Evolutionary conservation across 495 filamentous ascomycete genomes (phyloP), one percentile per base, ranked within the genome.

Genomic region (Podospora appendiculata): DNA sequence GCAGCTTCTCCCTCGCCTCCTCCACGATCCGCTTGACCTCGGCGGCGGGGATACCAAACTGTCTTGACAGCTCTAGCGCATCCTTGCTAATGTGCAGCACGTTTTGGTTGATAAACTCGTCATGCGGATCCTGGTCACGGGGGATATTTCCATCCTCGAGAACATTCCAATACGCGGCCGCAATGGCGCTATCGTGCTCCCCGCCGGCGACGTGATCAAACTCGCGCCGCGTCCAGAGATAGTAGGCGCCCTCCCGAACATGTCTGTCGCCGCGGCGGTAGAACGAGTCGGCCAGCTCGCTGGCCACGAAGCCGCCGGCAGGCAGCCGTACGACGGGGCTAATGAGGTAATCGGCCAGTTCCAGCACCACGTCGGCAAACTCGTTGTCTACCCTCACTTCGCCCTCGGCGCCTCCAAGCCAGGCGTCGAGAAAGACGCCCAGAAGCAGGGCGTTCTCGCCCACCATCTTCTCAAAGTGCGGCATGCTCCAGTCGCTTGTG

Each of bases 381-480:
- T 92, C 86, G 39, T 62, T 65, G 0, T 66, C 40, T n/a, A 41
- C 6, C 2, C 40, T 11, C 16, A 77, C 68, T 4, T n/a, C 33
- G 35, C 87, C 79, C 51, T 80, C 75, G 9, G 82, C 84, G 6
- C 87, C 70, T 10, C 41, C 49, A 18, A 45, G 77, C 73, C 89
- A 97, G 0, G 87, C 92, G 61, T 97, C 92, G 6, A 95, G 76
- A 62, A 94, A 98, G 18, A 89, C 79, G 54, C 87, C 79, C 12
- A 98, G 69, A 11, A 98, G 79, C 55, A 96, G 86, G 8, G 87
- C 89, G 58, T 98, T 92, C 62, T 97, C 94, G 51, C 92, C 91
- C 3, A 96, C 80, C 89, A 98, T 95, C 77, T 98, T 98, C 70
- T 98, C 93, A 61, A 98, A 98, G 61, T 95, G 91, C 19, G 93